Base-by-base conservation (phyloP, 306 rosid species). In the Quercus berberidifolia region DNA sequence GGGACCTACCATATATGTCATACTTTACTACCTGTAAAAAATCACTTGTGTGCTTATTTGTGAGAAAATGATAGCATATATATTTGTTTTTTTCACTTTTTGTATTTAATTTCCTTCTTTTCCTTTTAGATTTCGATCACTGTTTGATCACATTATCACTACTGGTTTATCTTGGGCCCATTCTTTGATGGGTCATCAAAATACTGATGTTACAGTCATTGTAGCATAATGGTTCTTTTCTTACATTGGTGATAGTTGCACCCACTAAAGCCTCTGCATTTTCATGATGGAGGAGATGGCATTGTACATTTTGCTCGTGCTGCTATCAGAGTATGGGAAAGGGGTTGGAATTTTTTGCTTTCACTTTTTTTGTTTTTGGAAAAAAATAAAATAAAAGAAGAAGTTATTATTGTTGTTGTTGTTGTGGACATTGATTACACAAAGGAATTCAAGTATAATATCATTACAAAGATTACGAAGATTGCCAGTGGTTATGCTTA, bases 361-460 rank as follows among this genome's bases (percentile, higher is more conserved):
- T 83, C 33, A 20, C 30, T 62, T 72, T 79, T 64, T 81, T 76
- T 46, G 69, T 49, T 49, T 49, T 49, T 49, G 14, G 0, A 49
- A 49, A 49, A 9, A 11, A 12, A 49, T 33, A 33, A 35, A 35
- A 35, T 35, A 35, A 11, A 46, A 46, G 14, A 49, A 49, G 15
- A 49, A 49, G 54, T 49, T 49, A 83, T 75, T 76, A 85, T 74
- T 73, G 55, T 56, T 73, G 76, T 71, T 79, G 80, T 83, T 81
- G 75, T 80, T 79, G 77, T 80, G 83, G 84, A 57, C 78, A 83
- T 78, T 75, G 89, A 83, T 91, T 80, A 33, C 86, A 80, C 52
- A 70, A 62, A 81, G 49, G 80, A 83, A 86, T 84, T 88, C 92
- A 86, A 88, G 87, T 88, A 84, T 67, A 83, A 69, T 78, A 89